Evolutionary conservation across 2,329 filamentous ascomycete genomes (phyloP), one percentile per base, ranked within the genome.

Genomic region (Fusarium buharicum): DNA sequence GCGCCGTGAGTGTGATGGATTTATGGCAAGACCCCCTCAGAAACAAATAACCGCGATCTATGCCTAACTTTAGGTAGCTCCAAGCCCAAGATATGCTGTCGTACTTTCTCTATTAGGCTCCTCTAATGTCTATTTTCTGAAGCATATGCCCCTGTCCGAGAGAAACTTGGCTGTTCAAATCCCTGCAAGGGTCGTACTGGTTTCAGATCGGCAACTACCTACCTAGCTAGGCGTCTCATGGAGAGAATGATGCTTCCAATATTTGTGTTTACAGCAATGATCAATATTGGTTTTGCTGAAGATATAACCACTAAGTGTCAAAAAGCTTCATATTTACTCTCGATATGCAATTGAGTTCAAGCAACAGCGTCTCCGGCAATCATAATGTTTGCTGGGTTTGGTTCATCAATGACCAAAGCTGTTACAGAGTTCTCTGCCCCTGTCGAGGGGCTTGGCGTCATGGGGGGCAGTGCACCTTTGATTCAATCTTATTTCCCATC

Each of bases 371-470:
- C 8, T n/a, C n/a, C n/a, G 30, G 14, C 11, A 14, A 7, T n/a
- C 6, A 14, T n/a, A 14, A 7, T 5, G n/a, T 13, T 1, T 24
- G 13, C 13, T 16, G 6, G 1, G 17, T 20, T 14, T 24, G 17
- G 27, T 44, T 41, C 28, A 53, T 58, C 44, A 14, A 17, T 30
- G 33, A 33, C 31, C 33, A 24, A 6, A 24, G 22, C 3, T 59
- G 36, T 40, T 39, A 43, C 27, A 45, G 4, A 34, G 3, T 8
- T 59, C 20, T 6, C 20, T 30, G 22, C 57, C 62, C 62, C 59
- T 66, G 62, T 50, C 62, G 13, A 6, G 6, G 50, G 62, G 43
- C 54, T 66, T 59, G 62, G 62, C 62, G 36, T 59, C 48, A 59
- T 36, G 44, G 54, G 62, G 62, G 62, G 62, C 59, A 53, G 51